These are phyloP conservation scores for Aspergillus sp. DNA, from an alignment of 2,329 filamentous ascomycete genomes.

Conservation along the genomic window DNA sequence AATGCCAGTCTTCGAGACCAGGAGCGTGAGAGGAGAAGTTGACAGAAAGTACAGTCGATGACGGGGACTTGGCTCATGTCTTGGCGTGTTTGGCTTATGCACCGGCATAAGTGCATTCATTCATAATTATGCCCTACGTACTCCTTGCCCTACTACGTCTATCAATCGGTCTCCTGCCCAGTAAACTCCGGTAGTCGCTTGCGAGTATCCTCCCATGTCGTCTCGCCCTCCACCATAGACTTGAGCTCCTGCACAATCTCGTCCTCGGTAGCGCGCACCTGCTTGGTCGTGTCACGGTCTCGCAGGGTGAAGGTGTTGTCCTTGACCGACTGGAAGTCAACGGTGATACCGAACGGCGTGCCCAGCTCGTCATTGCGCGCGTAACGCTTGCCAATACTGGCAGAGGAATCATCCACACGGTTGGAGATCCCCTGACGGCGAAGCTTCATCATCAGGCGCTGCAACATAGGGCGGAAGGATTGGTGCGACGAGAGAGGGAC, in stretches of 20 bases:
- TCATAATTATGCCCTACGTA: no score
- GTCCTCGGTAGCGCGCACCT: slow-evolving; percentile 75
- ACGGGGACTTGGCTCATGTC: slow-evolving; percentile 8
- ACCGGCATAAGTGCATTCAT: no score
- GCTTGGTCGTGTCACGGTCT: slow-evolving; percentile 82
- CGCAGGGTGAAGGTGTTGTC: slow-evolving; percentile 78
- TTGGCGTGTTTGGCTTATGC: slow-evolving; percentile 15
- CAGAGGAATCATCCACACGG: slow-evolving; percentile 80
- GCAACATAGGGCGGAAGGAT: slow-evolving; percentile 69
- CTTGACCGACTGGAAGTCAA: slow-evolving; percentile 91
- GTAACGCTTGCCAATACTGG: slow-evolving; percentile 90
- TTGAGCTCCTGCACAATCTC: slow-evolving; percentile 69
- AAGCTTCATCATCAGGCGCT: slow-evolving; percentile 64
- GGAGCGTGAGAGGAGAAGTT: slow-evolving; percentile 4
- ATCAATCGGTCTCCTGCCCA: slow-evolving; percentile 56
- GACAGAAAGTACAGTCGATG: slow-evolving; percentile 1
- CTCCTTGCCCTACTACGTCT: no score
- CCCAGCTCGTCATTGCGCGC: slow-evolving; percentile 91
- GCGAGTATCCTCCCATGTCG: slow-evolving; percentile 62
- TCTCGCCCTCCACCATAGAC: slow-evolving; percentile 52
- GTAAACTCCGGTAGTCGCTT: slow-evolving; percentile 75
- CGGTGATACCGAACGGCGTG: slow-evolving; percentile 84
- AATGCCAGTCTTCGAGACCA: slow-evolving; percentile 2
- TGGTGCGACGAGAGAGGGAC: slow-evolving; percentile 76
- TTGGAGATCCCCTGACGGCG: slow-evolving; percentile 69